Base-by-base conservation (phyloP, 306 rosid species). In the Trifolium fragiferum region DNA sequence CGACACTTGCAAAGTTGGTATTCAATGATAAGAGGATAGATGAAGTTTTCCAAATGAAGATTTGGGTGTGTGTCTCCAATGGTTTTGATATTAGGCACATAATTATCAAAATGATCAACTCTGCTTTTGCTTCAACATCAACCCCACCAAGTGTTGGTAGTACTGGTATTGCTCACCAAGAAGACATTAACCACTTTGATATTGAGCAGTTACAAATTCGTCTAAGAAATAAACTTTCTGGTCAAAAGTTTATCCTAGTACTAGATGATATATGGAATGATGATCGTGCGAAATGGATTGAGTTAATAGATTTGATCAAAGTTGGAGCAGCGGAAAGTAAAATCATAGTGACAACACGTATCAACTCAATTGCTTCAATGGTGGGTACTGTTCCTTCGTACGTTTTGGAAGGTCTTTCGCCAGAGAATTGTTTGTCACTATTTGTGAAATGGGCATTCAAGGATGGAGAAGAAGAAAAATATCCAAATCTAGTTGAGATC, bases 1-100 rank as follows among this genome's bases (percentile, higher is more conserved):
- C 67, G 14, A 61, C 67, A 61, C 67, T 33, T 33, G 67, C 67
- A 2, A 61, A 61, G 40, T 60, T 60, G 41, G 54, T 47, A 7
- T 47, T 15, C 19, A 47, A 47, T 47, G 54, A 47, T 47, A 47
- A 47, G 54, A 47, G 19, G 18, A 47, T 47, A n/a, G 54, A 47
- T 47, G 19, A 47, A 47, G 19, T 47, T 47, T 47, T 47, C 1
- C 54, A 47, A 47, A 5, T 47, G 54, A 47, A 47, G 18, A 47
- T 15, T 2, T 47, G 54, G 54, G 54, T 15, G 20, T 47, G 54
- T 47, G 54, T 47, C 8, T 47, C 54, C 5, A 7, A 4, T 47
- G 54, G 15, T 47, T 47, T 47, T 47, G 54, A 47, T n/a, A 47
- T 47, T 6, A 14, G 19, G 2, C 19, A 47, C 41, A 13, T 60